phyloP scores from a whole-genome alignment of 805 yeast species.

The Kluyveromyces siamensis region DNA sequence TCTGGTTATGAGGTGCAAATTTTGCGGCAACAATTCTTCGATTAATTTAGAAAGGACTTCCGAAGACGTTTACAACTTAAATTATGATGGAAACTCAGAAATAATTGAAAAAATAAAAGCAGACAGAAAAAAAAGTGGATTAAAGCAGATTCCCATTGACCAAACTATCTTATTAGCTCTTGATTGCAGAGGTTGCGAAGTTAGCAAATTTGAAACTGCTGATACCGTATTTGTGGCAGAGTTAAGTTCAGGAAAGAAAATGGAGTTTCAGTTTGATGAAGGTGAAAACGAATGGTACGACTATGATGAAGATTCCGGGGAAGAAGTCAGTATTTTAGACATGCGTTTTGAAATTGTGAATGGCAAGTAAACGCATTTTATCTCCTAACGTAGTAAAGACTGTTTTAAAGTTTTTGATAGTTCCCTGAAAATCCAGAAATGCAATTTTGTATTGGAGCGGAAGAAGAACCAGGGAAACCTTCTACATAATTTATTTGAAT shows the following conservation, averaged over 20 bases:
- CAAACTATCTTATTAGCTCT: slow-evolving; percentile 46
- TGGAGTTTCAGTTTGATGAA: slow-evolving; percentile 41
- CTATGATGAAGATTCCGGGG: slow-evolving; percentile 76
- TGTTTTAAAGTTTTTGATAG: not conserved
- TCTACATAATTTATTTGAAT: slow-evolving; percentile 1
- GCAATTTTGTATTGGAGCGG: not conserved
- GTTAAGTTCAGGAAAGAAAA: slow-evolving; percentile 15
- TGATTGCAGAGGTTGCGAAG: slow-evolving; percentile 81
- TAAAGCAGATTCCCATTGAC: slow-evolving; percentile 12
- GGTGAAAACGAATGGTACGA: slow-evolving; percentile 89
- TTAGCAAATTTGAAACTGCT: slow-evolving; percentile 56
- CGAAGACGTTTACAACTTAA: slow-evolving; percentile 18
- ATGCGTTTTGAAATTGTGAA: slow-evolving; percentile 53
- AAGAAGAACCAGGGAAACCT: not conserved
- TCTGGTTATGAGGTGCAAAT: slow-evolving; percentile 67
- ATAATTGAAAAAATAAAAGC: slow-evolving; percentile 10
- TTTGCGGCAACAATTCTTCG: slow-evolving; percentile 37
- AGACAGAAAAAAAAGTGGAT: slow-evolving; percentile 22
- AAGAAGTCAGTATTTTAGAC: slow-evolving; percentile 75
- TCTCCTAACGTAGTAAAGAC: not conserved
- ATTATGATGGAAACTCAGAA: slow-evolving; percentile 8
- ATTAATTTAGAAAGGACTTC: slow-evolving; percentile 17
- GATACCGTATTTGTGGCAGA: slow-evolving; percentile 17
- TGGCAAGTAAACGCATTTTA: slow-evolving; percentile 14
- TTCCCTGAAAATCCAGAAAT: not conserved